Evolutionary conservation across 2,329 filamentous ascomycete species (phyloP).

Genomic region (Dothideomycetes sp.): DNA sequence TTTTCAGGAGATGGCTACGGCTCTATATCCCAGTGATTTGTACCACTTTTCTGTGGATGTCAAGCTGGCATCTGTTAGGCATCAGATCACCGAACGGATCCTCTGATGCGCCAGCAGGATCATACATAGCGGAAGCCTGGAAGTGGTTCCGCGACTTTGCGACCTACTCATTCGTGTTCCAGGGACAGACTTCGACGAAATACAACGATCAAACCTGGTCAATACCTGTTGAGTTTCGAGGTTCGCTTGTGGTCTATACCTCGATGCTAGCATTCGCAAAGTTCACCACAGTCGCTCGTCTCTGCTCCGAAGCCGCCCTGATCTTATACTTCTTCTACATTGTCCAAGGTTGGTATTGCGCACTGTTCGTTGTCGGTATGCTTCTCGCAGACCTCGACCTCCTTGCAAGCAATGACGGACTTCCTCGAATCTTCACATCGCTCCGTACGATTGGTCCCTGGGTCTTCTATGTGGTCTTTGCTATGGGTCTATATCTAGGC

Average conservation of each 20-base stretch:
- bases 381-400: conserved; percentile 51
- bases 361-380: conserved; percentile 52
- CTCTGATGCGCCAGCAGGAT: conserved; percentile 10
- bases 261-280: conserved; percentile 46
- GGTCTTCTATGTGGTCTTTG: conserved; percentile 43
- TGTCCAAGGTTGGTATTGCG: conserved; percentile 33
- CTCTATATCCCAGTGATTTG: conserved; percentile 42
- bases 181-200: conserved; percentile 44
- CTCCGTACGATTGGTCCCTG: too few species aligned
- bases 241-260: conserved; percentile 54
- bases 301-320: conserved; percentile 42
- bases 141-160: conserved; percentile 47
- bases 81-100: conserved; percentile 30
- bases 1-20: conserved; percentile 41
- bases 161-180: conserved; percentile 61
- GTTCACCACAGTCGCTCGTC: conserved; percentile 42
- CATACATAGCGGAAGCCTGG: conserved; percentile 33
- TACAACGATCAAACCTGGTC: conserved; percentile 54
- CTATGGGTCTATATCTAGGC: conserved; percentile 42
- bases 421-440: conserved; percentile 38
- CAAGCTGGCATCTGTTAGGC: conserved; percentile 42
- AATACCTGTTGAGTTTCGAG: conserved; percentile 52
- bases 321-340: conserved; percentile 24
- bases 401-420: conserved; percentile 37
- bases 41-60: conserved; percentile 44